These are phyloP conservation scores for Coprinopsis marcescibilis DNA, from an alignment of 768 basidiomycete species.

Conservation along the genomic window DNA sequence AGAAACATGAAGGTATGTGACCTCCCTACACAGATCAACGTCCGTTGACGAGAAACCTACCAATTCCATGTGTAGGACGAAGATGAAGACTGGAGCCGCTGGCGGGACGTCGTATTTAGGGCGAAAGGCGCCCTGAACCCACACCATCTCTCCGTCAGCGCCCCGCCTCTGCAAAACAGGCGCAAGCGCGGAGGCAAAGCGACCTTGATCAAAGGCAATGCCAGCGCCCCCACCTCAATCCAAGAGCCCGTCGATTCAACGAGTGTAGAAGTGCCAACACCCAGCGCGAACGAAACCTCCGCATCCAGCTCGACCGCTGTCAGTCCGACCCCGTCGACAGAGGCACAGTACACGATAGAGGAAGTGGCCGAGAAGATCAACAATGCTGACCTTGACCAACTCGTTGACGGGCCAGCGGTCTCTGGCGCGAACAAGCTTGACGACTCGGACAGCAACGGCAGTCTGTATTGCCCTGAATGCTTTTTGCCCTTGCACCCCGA, in stretches of 20 bases:
- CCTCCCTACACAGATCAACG: background rate
- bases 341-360: slow-evolving; percentile 19
- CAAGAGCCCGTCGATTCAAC: slow-evolving; percentile 1
- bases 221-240: slow-evolving; percentile 10
- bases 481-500: slow-evolving; percentile 92
- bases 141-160: slow-evolving; percentile 35
- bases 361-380: slow-evolving; percentile 46
- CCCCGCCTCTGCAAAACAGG: slow-evolving; percentile 55
- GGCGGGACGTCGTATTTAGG: slow-evolving; percentile 80
- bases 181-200: slow-evolving; percentile 55
- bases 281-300: background rate
- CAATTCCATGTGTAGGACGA: slow-evolving; percentile 67
- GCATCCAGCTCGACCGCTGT: slow-evolving; percentile 11
- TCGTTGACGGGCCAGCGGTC: slow-evolving; percentile 3
- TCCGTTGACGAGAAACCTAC: slow-evolving; percentile 1
- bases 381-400: slow-evolving; percentile 33
- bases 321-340: slow-evolving; percentile 12
- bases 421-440: background rate
- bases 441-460: slow-evolving; percentile 23
- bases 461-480: slow-evolving; percentile 81
- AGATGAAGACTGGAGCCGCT: slow-evolving; percentile 83
- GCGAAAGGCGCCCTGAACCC: slow-evolving; percentile 59
- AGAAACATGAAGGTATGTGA: slow-evolving; percentile 73
- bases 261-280: background rate
- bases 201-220: slow-evolving; percentile 26